phyloP scores from a whole-genome alignment of 225 moss, liverwort and hornwort genomes.

The Polytrichum commune region DNA sequence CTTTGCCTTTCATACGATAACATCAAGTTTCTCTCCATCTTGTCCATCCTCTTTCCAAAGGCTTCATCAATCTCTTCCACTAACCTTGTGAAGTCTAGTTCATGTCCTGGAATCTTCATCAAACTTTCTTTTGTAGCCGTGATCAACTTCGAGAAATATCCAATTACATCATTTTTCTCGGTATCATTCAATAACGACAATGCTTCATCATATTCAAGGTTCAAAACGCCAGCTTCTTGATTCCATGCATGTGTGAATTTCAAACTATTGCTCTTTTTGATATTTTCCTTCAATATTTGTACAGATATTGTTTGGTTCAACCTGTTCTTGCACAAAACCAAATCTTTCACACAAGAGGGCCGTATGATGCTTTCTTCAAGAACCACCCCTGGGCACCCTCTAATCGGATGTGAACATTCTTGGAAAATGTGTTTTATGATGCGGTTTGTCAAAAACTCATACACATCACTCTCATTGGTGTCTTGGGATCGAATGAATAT shows the following conservation, averaged over 20 bases:
- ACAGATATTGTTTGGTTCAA: background rate
- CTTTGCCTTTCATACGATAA: too few species aligned
- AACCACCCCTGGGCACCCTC: background rate
- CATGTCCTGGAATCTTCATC: too few species aligned
- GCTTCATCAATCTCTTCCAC: too few species aligned
- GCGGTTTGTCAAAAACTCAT: background rate
- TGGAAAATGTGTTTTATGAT: background rate
- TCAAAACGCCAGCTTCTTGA: background rate
- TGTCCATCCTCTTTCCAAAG: too few species aligned
- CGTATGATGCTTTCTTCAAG: background rate
- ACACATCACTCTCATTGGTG: background rate
- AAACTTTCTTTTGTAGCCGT: too few species aligned
- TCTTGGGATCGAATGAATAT: background rate
- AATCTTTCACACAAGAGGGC: background rate
- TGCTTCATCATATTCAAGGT: background rate
- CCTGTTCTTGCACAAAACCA: conserved; percentile 11
- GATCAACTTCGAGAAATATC: too few species aligned
- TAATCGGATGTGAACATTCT: background rate
- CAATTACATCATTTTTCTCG: too few species aligned
- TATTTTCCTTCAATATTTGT: background rate
- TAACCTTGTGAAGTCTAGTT: too few species aligned
- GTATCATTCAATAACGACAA: background rate
- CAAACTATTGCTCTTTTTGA: background rate
- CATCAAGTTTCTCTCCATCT: too few species aligned
- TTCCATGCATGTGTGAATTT: background rate